Conservation (phyloP, 2,329 filamentous ascomycete species). For the Trichoderma endophyticum region DNA sequence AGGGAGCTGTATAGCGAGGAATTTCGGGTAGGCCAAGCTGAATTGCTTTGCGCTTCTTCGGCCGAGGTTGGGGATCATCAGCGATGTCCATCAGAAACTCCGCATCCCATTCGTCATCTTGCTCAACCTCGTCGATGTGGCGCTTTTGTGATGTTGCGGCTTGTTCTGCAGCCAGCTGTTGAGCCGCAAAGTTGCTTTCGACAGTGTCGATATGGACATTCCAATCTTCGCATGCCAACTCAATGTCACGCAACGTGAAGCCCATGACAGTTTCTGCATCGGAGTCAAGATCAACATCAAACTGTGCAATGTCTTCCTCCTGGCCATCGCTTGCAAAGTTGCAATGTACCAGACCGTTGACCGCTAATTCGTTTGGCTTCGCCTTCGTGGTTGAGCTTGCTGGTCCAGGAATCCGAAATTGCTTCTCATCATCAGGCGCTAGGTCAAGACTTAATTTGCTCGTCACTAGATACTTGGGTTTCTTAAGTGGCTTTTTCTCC, state of each 20-base stretch:
- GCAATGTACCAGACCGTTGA: conserved; percentile 47
- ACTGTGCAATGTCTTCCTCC: conserved; percentile 38
- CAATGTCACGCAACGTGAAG: conserved; percentile 74
- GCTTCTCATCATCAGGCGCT: conserved; percentile 79
- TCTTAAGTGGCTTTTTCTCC: conserved; percentile 74
- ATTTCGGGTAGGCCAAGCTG: conserved; percentile 58
- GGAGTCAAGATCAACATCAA: conserved; percentile 50
- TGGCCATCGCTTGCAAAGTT: conserved; percentile 37
- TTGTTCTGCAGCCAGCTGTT: conserved; percentile 33
- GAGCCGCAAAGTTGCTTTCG: conserved; percentile 36
- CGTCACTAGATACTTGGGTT: conserved; percentile 76
- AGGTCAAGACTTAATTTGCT: conserved; percentile 88
- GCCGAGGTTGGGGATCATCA: conserved; percentile 45
- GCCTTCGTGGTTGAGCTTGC: conserved; percentile 52
- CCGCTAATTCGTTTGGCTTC: conserved; percentile 50
- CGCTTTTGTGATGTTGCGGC: conserved; percentile 33
- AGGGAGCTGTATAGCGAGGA: conserved; percentile 60
- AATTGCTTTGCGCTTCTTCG: conserved; percentile 66
- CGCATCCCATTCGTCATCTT: conserved; percentile 61
- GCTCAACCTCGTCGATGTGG: conserved; percentile 35
- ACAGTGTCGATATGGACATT: conserved; percentile 58
- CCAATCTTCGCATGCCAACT: conserved; percentile 86
- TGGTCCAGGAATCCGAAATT: conserved; percentile 71
- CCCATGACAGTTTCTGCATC: conserved; percentile 68
- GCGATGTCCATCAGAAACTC: conserved; percentile 54